Evolutionary conservation across 139 green algal species (phyloP).

Genomic region (Chlamydomonas schloesseri): DNA sequence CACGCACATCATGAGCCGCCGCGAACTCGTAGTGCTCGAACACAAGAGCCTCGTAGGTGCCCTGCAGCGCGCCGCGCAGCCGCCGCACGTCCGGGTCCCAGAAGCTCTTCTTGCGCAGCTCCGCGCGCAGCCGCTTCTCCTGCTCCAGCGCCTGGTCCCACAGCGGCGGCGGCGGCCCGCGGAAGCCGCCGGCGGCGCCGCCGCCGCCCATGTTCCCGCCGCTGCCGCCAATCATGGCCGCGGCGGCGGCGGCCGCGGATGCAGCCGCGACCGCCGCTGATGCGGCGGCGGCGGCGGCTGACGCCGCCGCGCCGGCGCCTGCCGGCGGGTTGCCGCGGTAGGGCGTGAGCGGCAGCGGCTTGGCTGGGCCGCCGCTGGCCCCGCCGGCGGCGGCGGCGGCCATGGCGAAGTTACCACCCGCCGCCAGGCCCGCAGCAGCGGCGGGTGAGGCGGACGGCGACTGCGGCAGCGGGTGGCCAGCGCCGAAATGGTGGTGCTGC

Average conservation of each 20-base stretch:
- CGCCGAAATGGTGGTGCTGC: too few relatives aligned
- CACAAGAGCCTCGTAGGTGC: conserved; percentile 67
- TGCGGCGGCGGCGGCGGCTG: not conserved
- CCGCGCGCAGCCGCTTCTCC: conserved; percentile 58
- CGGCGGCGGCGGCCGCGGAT: not conserved
- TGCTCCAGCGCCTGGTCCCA: conserved; percentile 59
- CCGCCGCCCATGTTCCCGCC: not conserved
- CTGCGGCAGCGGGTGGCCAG: too few relatives aligned
- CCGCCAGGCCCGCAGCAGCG: too few relatives aligned
- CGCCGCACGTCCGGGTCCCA: conserved; percentile 69
- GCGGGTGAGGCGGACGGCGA: too few relatives aligned
- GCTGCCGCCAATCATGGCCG: not conserved
- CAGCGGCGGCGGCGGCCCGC: conserved; percentile 5
- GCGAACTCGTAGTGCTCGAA: conserved; percentile 68
- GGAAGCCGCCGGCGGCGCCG: not conserved
- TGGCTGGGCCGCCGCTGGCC: not conserved
- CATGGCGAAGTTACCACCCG: too few relatives aligned
- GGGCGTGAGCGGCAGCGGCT: conserved; percentile 17
- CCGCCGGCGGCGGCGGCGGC: not conserved
- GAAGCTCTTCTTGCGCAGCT: conserved; percentile 62
- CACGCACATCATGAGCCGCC: conserved; percentile 36
- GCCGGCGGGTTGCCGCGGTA: conserved; percentile 8
- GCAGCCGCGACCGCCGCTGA: not conserved
- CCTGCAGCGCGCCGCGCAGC: conserved; percentile 63
- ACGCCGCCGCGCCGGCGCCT: not conserved